Conservation (phyloP, 306 rosid species). For the Cicer arietinum region DNA sequence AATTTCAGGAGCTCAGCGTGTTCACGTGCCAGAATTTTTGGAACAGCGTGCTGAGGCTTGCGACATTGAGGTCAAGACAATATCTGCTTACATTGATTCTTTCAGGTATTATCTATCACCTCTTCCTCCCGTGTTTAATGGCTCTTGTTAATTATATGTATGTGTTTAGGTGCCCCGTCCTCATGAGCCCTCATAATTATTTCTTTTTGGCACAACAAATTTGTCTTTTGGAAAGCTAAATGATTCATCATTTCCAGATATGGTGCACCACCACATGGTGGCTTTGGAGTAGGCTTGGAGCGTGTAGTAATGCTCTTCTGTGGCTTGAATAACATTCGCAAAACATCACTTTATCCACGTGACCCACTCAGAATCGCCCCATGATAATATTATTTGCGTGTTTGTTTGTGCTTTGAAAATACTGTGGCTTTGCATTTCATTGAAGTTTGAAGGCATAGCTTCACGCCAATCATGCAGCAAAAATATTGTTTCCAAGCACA, state of each 20-base stretch:
- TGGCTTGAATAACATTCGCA: conserved; percentile 85
- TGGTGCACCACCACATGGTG: conserved; percentile 93
- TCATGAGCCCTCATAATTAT: background rate
- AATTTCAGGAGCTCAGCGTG: conserved; percentile 96
- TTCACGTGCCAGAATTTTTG: conserved; percentile 78
- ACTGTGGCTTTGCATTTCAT: background rate
- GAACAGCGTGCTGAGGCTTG: conserved; percentile 76
- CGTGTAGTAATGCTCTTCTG: conserved; percentile 95
- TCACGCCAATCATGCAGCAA: background rate
- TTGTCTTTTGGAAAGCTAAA: background rate
- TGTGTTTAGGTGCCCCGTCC: background rate
- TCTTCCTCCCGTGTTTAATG: background rate
- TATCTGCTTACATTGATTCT: conserved; percentile 79
- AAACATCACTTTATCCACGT: conserved; percentile 86
- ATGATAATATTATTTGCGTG: conserved; percentile 13
- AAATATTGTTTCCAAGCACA: background rate
- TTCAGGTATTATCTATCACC: conserved; percentile 65
- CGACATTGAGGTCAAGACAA: conserved; percentile 78
- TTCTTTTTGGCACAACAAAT: background rate
- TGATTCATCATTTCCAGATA: conserved; percentile 62
- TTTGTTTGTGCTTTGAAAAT: background rate
- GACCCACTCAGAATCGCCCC: conserved; percentile 75
- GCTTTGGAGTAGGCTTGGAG: conserved; percentile 95
- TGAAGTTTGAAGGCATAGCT: background rate
- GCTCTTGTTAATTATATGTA: background rate